Evolutionary conservation across 1,284 basidiomycete species (phyloP).

Genomic region (Apiotrichum gracile): DNA sequence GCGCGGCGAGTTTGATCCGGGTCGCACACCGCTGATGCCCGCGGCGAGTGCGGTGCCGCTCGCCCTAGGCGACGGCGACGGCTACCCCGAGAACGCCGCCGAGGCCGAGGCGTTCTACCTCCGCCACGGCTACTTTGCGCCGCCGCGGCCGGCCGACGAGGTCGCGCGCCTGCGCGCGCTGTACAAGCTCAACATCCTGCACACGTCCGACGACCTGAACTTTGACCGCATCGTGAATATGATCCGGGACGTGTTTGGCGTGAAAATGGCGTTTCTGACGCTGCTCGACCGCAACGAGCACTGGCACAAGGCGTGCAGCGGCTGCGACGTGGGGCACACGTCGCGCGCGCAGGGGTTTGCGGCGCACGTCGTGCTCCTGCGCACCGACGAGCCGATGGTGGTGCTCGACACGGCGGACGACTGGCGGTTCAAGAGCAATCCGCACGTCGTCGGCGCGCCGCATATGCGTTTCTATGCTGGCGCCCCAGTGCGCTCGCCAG

Average conservation of each 20-base stretch:
- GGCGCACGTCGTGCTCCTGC: constrained; percentile 34
- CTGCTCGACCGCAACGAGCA: constrained; percentile 75
- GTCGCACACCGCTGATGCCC: no score
- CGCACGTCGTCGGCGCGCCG: constrained; percentile 63
- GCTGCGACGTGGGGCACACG: constrained; percentile 48
- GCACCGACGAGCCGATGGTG: constrained; percentile 80
- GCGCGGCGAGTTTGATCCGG: no score
- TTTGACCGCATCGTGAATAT: constrained; percentile 86
- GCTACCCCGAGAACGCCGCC: no score
- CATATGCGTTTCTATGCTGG: constrained; percentile 85
- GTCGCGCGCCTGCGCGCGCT: constrained; percentile 69
- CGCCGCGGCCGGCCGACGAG: constrained; percentile 76
- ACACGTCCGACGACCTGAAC: constrained; percentile 75
- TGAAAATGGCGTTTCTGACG: constrained; percentile 71
- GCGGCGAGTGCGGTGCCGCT: no score
- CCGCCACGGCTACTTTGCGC: constrained; percentile 60
- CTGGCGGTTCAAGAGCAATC: constrained; percentile 76
- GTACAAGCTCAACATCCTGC: constrained; percentile 76
- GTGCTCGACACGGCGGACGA: constrained; percentile 71
- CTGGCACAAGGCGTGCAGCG: constrained; percentile 80
- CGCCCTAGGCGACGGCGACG: no score
- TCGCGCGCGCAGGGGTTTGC: constrained; percentile 5
- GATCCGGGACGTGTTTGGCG: constrained; percentile 85
- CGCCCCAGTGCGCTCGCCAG: constrained; percentile 77
- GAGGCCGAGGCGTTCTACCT: no score